Base-by-base conservation (phyloP, 1,284 basidiomycete genomes). In the Sporisorium iseilematis-ciliati region DNA sequence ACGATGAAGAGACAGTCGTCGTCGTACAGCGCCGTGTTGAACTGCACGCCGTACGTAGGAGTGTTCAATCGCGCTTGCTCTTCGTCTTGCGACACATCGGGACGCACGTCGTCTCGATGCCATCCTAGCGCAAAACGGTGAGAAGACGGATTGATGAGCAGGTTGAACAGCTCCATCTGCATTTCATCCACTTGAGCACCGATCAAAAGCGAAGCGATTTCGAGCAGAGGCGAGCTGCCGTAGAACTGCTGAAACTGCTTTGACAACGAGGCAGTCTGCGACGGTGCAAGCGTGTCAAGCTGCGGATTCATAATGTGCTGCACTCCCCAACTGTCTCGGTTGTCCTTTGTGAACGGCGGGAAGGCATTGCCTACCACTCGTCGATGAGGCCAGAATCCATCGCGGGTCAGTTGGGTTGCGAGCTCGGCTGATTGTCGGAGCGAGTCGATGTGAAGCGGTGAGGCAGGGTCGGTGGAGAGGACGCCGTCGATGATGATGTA, bases 331-430 rank as follows among this genome's bases (percentile, higher is more conserved):
- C 90, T 90, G 83, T 93, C 92, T 1, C 88, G 88, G 53, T 88
- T 85, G 38, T 87, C 87, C 33, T 88, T 86, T 53, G 88, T 89
- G 80, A 88, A 93, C 0, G 92, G 92, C 1, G 93, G 92, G 76
- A 93, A 94, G 81, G 92, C 92, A 70, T 91, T 91, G 14, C 93
- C 92, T 14, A 94, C 91, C 0, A 90, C 90, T 48, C 92, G 89
- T 11, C 79, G 66, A 75, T 91, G 88, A 0, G 88, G 86, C 93
- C 92, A 94, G 8, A 85, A 72, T 4, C 91, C 91, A 0, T 86
- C 65, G 16, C 92, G 89, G 0, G 92, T 91, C 41, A 88, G 88
- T 29, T 86, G 80, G 21, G 91, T 88, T 2, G 88, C 88, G 2
- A 84, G 81, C 0, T 86, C 76, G 16, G 65, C 65, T 12, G 38